Conservation (phyloP, 306 rosid genomes). For the Cajanus cajan region DNA sequence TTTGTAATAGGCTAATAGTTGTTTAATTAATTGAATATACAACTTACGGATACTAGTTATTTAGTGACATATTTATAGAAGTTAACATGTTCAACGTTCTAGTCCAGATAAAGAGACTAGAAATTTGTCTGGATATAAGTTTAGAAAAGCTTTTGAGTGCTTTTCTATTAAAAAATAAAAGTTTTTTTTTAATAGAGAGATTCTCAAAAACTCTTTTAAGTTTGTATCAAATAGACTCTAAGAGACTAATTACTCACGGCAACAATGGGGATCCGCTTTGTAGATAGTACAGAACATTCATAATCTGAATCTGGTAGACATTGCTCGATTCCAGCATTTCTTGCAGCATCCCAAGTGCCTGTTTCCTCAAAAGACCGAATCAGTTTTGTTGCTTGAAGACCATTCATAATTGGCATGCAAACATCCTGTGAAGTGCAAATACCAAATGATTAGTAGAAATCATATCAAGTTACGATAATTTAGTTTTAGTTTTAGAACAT, state of each 20-base stretch:
- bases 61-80: neutral
- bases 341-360: conserved; percentile 78
- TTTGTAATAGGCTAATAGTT: neutral
- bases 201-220: too few relatives aligned
- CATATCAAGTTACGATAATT: neutral
- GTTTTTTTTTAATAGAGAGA: too few relatives aligned
- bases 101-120: neutral
- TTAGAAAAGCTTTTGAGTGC: too few relatives aligned
- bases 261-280: conserved; percentile 59
- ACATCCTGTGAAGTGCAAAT: conserved; percentile 61
- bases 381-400: conserved; percentile 76
- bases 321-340: conserved; percentile 55
- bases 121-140: too few relatives aligned
- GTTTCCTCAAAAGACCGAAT: conserved; percentile 86
- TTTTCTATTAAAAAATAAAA: too few relatives aligned
- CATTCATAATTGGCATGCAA: conserved; percentile 82
- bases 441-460: conserved; percentile 7
- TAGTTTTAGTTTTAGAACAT: too few relatives aligned
- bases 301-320: conserved; percentile 22
- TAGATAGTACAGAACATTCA: conserved; percentile 23
- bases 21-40: neutral
- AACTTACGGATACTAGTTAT: neutral
- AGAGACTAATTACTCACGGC: conserved; percentile 49
- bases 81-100: neutral
- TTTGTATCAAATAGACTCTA: too few relatives aligned